These are phyloP conservation scores for Xylaria palmicola DNA, from an alignment of 495 filamentous ascomycete genomes.

Conservation along the genomic window DNA sequence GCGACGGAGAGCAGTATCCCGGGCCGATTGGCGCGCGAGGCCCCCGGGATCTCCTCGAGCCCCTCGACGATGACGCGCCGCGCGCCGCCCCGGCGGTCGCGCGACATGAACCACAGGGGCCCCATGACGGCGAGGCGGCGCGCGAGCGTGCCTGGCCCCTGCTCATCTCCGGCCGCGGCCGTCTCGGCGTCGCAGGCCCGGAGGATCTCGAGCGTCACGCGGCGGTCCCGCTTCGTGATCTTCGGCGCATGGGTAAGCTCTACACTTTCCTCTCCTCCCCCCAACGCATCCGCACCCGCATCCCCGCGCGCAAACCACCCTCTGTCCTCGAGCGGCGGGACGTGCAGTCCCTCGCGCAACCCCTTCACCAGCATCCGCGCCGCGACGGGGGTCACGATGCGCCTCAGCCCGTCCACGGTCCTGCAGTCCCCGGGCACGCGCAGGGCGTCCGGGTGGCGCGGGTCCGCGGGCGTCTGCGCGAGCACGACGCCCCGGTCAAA, in stretches of 20 bases:
- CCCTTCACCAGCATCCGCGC: slow-evolving; percentile 62
- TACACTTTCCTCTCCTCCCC: not conserved
- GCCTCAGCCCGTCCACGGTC: slow-evolving; percentile 26
- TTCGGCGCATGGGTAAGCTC: slow-evolving; percentile 37
- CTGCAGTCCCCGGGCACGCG: slow-evolving; percentile 12
- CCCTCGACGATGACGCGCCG: slow-evolving; percentile 31
- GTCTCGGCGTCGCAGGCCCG: not conserved
- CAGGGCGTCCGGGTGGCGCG: slow-evolving; percentile 13
- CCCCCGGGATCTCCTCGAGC: not conserved
- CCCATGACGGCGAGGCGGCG: slow-evolving; percentile 22
- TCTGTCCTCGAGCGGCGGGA: slow-evolving; percentile 55
- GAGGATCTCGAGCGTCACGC: slow-evolving; percentile 17
- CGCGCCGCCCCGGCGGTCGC: not conserved
- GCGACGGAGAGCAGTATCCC: not conserved
- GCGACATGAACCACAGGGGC: slow-evolving; percentile 28
- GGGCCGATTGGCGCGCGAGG: not conserved
- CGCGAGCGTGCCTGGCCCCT: slow-evolving; percentile 2
- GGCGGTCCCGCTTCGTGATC: slow-evolving; percentile 32
- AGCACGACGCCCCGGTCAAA: slow-evolving; percentile 82
- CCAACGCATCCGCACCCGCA: slow-evolving; percentile 10
- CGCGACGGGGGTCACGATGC: slow-evolving; percentile 48
- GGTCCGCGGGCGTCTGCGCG: slow-evolving; percentile 49
- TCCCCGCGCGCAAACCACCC: slow-evolving; percentile 33
- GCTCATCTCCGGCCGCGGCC: not conserved
- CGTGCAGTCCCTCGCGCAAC: slow-evolving; percentile 59